phyloP scores from a whole-genome alignment of 2,329 filamentous ascomycete species.

The Hymenoscyphus repandus region DNA sequence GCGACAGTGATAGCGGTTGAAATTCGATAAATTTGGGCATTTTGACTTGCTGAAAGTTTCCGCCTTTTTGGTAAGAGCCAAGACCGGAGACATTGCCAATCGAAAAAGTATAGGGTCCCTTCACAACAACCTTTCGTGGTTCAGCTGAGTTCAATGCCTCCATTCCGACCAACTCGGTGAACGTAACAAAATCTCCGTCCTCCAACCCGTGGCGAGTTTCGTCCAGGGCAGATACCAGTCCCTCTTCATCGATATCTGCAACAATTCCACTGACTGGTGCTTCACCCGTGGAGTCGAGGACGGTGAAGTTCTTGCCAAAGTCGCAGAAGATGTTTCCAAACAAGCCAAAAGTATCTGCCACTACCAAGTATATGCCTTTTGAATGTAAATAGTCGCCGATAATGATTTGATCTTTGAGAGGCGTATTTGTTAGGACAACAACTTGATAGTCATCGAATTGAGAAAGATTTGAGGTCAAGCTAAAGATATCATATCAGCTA shows the following conservation, averaged over 20 bases:
- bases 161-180: conserved; percentile 90
- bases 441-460: conserved; percentile 89
- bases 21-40: conserved; percentile 95
- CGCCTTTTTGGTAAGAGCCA: conserved; percentile 81
- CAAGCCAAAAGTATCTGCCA: conserved; percentile 84
- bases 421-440: conserved; percentile 81
- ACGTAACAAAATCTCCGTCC: conserved; percentile 94
- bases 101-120: conserved; percentile 94
- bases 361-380: conserved; percentile 86
- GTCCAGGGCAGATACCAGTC: conserved; percentile 86
- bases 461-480: conserved; percentile 69
- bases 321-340: conserved; percentile 97
- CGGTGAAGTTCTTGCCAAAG: conserved; percentile 89
- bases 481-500: conserved; percentile 33
- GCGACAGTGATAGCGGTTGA: conserved; percentile 68
- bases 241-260: conserved; percentile 82
- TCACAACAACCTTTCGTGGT: conserved; percentile 86
- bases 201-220: conserved; percentile 93
- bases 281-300: conserved; percentile 87
- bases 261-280: conserved; percentile 83
- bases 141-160: conserved; percentile 77
- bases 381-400: conserved; percentile 92
- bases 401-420: conserved; percentile 71
- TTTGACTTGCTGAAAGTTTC: conserved; percentile 93
- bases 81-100: conserved; percentile 88